phyloP scores from a whole-genome alignment of 2,329 filamentous ascomycete species.

The Coniochaeta sp. region DNA sequence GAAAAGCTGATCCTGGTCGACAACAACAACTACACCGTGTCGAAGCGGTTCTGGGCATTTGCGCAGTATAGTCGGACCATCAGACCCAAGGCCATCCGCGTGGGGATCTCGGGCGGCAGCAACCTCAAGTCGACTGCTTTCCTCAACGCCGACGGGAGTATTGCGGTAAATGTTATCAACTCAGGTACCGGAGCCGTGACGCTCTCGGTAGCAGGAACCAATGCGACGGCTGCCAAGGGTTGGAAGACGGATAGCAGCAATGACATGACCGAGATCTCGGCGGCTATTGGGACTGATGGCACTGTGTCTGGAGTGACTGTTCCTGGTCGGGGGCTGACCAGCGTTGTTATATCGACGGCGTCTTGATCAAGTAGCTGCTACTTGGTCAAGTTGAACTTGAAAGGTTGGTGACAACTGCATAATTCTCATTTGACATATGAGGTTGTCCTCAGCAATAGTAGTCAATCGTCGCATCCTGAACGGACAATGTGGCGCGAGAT shows the following conservation, averaged over 20 bases:
- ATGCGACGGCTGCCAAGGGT: conserved; percentile 4
- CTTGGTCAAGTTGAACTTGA: conserved; percentile 11
- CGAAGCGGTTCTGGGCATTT: conserved; percentile 29
- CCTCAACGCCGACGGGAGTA: conserved; percentile 26
- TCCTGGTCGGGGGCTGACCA: conserved; percentile 17
- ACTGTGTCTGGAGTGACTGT: conserved; percentile 13
- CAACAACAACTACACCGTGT: conserved; percentile 20
- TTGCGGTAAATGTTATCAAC: conserved; percentile 28
- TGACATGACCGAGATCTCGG: conserved; percentile 9
- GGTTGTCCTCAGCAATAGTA: no score
- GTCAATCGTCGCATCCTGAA: no score
- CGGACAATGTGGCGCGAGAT: neutral
- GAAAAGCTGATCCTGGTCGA: conserved; percentile 23
- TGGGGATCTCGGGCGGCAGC: conserved; percentile 19
- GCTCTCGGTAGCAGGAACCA: conserved; percentile 8
- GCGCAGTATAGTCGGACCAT: conserved; percentile 31
- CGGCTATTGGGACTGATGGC: conserved; percentile 12
- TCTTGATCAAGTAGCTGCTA: conserved; percentile 11
- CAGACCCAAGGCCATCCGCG: conserved; percentile 25
- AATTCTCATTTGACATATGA: no score
- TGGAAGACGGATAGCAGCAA: conserved; percentile 1
- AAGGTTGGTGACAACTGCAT: neutral
- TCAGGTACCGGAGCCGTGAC: conserved; percentile 9
- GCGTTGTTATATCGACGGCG: conserved; percentile 13
- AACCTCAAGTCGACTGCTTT: conserved; percentile 26